Evolutionary conservation across 2,329 filamentous ascomycete genomes (phyloP).

Genomic region (Aspergillus flavus): DNA sequence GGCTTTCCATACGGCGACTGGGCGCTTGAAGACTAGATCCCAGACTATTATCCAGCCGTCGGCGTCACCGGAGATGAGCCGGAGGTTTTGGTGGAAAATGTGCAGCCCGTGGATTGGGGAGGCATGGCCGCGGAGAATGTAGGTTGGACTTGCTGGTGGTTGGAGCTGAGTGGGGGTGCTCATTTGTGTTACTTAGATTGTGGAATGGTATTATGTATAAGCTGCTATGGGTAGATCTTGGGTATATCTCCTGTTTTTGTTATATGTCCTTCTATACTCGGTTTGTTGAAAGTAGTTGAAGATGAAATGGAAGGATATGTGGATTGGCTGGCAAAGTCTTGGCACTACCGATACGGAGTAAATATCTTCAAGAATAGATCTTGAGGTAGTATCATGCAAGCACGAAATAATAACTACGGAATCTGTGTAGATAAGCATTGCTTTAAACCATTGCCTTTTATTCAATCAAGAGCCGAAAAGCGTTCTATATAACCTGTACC

Average conservation of each 20-base stretch:
- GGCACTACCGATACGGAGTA: background rate
- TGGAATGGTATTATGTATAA: background rate
- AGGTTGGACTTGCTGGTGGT: conserved; percentile 60
- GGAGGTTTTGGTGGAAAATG: conserved; percentile 73
- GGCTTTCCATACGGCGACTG: conserved; percentile 82
- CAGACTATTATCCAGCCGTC: conserved; percentile 88
- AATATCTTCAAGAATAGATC: background rate
- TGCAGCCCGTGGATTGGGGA: conserved; percentile 75
- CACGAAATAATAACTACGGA: no score
- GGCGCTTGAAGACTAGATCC: conserved; percentile 79
- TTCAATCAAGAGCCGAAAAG: background rate
- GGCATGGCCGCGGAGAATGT: conserved; percentile 83
- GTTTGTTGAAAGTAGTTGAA: background rate
- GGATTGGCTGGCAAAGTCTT: background rate
- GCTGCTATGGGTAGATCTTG: background rate
- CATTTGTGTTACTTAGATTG: conserved; percentile 10
- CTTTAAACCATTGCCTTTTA: background rate
- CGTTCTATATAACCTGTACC: background rate
- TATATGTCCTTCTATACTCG: background rate
- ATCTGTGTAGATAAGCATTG: background rate
- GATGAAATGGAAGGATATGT: no score
- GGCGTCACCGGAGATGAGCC: conserved; percentile 83
- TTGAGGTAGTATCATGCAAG: background rate
- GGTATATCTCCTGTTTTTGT: background rate
- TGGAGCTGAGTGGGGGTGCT: conserved; percentile 15